phyloP scores from a whole-genome alignment of 345 rosid species.

The Hibiscus trionum region DNA sequence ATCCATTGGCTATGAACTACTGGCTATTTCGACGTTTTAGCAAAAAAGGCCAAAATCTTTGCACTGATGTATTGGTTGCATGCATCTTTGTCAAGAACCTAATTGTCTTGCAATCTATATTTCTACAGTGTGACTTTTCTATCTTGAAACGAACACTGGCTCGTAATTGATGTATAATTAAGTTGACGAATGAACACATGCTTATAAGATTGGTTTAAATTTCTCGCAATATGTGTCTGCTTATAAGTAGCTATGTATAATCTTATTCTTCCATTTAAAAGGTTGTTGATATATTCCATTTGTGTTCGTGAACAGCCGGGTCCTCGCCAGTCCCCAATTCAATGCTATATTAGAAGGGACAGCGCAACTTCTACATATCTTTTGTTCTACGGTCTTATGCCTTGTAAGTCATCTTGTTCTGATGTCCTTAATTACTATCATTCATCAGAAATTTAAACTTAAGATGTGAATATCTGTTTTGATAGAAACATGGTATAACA shows the following conservation, averaged over 20 bases:
- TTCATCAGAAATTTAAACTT: not conserved
- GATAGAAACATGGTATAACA: not conserved
- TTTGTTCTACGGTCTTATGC: slow-evolving; percentile 64
- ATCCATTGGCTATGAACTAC: not conserved
- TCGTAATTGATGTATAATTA: not conserved
- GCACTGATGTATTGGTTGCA: not conserved
- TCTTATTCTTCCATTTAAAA: not conserved
- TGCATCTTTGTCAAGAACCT: not conserved
- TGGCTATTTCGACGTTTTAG: too few relatives aligned
- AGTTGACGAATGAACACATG: too few relatives aligned
- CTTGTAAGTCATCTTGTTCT: slow-evolving; percentile 55
- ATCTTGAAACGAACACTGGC: not conserved
- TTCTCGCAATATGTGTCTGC: not conserved
- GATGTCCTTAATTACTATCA: not conserved
- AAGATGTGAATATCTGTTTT: not conserved
- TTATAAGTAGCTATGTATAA: not conserved
- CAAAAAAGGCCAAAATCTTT: not conserved
- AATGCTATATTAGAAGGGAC: slow-evolving; percentile 83
- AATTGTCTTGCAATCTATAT: not conserved
- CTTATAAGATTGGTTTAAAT: not conserved
- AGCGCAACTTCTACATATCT: slow-evolving; percentile 59
- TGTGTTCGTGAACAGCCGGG: slow-evolving; percentile 56
- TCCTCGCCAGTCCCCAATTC: slow-evolving; percentile 70
- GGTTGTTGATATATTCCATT: slow-evolving; percentile 8
- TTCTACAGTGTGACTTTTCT: not conserved